Percentiles rank a stretch among this genome's conserved stretches.
These are phyloP conservation scores for Podospora didyma DNA, from an alignment of 495 filamentous ascomycete species.

Conservation along the genomic window DNA sequence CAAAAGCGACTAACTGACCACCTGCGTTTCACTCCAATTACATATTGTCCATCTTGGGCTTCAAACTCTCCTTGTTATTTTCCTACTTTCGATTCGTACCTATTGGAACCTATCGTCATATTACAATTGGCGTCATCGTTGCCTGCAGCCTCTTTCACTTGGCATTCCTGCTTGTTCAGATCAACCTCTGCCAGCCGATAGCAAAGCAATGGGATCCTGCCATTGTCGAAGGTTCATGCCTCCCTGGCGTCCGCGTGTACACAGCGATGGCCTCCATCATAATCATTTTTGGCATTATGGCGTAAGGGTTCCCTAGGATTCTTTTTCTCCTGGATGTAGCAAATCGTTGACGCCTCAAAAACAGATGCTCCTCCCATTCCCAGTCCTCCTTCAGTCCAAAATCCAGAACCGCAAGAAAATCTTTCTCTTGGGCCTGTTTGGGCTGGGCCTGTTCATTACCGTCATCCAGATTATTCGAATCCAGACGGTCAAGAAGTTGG, in stretches of 20 bases:
- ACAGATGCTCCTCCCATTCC: constrained; percentile 46
- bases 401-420: constrained; percentile 37
- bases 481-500: constrained; percentile 41
- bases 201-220: constrained; percentile 43
- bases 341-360: not conserved
- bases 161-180: constrained; percentile 33
- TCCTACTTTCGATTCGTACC: constrained; percentile 50
- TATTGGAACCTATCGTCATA: constrained; percentile 33
- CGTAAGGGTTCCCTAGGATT: constrained; percentile 25
- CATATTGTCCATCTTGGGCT: constrained; percentile 43
- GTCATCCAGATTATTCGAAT: constrained; percentile 53
- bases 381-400: constrained; percentile 42
- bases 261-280: constrained; percentile 36
- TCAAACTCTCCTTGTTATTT: constrained; percentile 48
- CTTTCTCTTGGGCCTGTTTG: constrained; percentile 44
- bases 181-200: constrained; percentile 44
- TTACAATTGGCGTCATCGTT: constrained; percentile 31
- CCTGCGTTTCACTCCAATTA: constrained; percentile 25
- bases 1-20: not conserved
- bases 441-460: constrained; percentile 51
- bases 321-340: not conserved
- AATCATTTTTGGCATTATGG: constrained; percentile 45
- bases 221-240: constrained; percentile 36
- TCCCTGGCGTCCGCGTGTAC: constrained; percentile 41
- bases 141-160: constrained; percentile 30